These are phyloP conservation scores for Aspergillus oerlinghausenensis DNA, from an alignment of 2,329 filamentous ascomycete genomes.

Conservation along the genomic window DNA sequence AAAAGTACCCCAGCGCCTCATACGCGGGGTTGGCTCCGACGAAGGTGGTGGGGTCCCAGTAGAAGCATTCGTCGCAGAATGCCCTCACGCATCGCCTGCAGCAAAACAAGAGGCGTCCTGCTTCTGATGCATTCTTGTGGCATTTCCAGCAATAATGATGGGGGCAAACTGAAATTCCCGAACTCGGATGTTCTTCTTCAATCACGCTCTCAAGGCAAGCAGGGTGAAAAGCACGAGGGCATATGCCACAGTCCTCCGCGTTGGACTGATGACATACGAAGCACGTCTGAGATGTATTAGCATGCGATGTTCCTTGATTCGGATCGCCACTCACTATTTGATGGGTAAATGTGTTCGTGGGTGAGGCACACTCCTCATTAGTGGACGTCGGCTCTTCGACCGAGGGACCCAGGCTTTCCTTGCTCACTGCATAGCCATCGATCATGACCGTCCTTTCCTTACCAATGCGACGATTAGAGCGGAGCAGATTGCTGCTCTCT, in stretches of 20 bases:
- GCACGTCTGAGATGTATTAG: constrained; percentile 12
- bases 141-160: constrained; percentile 55
- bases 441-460: constrained; percentile 58
- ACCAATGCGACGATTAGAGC: constrained; percentile 48
- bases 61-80: constrained; percentile 57
- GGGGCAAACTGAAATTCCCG: constrained; percentile 35
- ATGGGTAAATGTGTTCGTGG: constrained; percentile 31
- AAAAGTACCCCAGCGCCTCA: constrained; percentile 45
- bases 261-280: constrained; percentile 10
- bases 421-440: constrained; percentile 52
- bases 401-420: constrained; percentile 47
- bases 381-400: constrained; percentile 40
- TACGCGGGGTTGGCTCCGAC: constrained; percentile 49
- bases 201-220: constrained; percentile 40
- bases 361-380: not conserved
- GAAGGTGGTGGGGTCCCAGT: constrained; percentile 48
- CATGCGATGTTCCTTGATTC: not conserved
- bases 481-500: constrained; percentile 29
- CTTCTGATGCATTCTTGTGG: constrained; percentile 45
- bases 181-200: constrained; percentile 20
- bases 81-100: constrained; percentile 54
- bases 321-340: constrained; percentile 34
- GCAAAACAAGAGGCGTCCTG: constrained; percentile 42
- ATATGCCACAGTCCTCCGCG: constrained; percentile 28
- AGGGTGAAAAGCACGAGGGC: constrained; percentile 53